phyloP scores from a whole-genome alignment of 768 basidiomycete species.

The Collybia nuda region DNA sequence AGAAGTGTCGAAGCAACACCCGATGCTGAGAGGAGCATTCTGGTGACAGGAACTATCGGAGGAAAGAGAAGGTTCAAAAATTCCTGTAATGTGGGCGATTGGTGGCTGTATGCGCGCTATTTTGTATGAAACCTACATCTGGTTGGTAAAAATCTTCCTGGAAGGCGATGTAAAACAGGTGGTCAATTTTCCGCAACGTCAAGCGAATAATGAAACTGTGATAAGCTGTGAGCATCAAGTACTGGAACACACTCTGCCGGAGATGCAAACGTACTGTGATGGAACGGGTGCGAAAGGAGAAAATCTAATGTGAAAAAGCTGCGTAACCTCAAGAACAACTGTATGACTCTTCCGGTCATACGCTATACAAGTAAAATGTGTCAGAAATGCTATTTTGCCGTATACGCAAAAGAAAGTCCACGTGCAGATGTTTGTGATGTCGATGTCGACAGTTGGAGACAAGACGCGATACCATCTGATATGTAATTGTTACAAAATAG shows the following conservation, averaged over 20 bases:
- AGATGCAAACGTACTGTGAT: conserved; percentile 16
- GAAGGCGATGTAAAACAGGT: conserved; percentile 41
- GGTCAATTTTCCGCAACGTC: conserved; percentile 43
- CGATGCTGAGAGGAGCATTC: conserved; percentile 11
- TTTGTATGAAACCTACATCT: conserved; percentile 18
- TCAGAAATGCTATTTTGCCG: background rate
- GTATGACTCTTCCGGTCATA: conserved; percentile 42
- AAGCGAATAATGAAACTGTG: conserved; percentile 48
- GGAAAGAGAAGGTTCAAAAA: conserved; percentile 19
- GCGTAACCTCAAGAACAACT: conserved; percentile 51
- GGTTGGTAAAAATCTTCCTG: conserved; percentile 51
- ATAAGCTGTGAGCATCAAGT: background rate
- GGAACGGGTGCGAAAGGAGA: conserved; percentile 42
- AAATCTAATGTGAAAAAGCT: conserved; percentile 53
- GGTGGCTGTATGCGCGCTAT: conserved; percentile 4
- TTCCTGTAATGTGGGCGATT: conserved; percentile 15
- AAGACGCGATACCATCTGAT: conserved; percentile 63
- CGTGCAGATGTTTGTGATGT: conserved; percentile 45
- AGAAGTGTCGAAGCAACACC: conserved; percentile 17
- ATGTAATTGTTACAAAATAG: background rate
- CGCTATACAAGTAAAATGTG: conserved; percentile 27
- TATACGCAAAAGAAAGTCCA: background rate
- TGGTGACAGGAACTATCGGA: conserved; percentile 17
- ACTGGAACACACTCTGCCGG: too few species aligned
- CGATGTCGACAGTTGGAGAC: conserved; percentile 47